Base-by-base conservation (phyloP, 805 yeast genomes). In the Metschnikowia colocasiae region DNA sequence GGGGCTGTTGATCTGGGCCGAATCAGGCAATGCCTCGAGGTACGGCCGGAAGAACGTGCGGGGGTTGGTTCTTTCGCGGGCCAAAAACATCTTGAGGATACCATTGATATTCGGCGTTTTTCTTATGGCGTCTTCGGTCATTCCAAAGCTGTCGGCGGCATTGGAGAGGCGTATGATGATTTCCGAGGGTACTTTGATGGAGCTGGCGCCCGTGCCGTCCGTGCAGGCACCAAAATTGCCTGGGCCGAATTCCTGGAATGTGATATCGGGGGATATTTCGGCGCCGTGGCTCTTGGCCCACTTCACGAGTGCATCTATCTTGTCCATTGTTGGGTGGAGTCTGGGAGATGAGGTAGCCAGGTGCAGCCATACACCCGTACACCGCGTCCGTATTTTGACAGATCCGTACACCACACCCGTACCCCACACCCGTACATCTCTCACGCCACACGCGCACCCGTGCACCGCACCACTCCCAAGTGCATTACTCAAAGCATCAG, bases 1-100 rank as follows among this genome's bases (percentile, higher is more conserved):
- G 1, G 97, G 95, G 9, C 82, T 71, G n/a, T 74, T 73, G 18
- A 80, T 71, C 5, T 69, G 65, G 1, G 58, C 60, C 9, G 75
- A 66, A 4, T 63, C 56, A 2, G 73, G 78, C 27, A 74, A 63
- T 8, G 64, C 43, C 5, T 50, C 44, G 4, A 74, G 43, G 52
- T 73, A 73, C 1, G 64, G 59, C 27, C 46, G 30, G 57, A 41
- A 68, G 44, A 55, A 57, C 3, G 68, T 60, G n/a, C 10, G 19
- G 8, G 29, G 8, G n/a, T 32, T 12, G 36, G 58, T 48, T 32
- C 68, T 53, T 46, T 63, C 73, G 18, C 62, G 50, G 34, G 69
- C 62, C 57, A 72, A 60, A 45, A 49, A 69, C 27, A 72, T 49
- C 54, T 72, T 72, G 34, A 68, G 52, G n/a, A 69, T 47, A 2